Percentiles rank a stretch among this genome's conserved stretches.
These are phyloP conservation scores for Solanum bulbocastanum DNA, from an alignment of 257 asterid species.

Conservation along the genomic window DNA sequence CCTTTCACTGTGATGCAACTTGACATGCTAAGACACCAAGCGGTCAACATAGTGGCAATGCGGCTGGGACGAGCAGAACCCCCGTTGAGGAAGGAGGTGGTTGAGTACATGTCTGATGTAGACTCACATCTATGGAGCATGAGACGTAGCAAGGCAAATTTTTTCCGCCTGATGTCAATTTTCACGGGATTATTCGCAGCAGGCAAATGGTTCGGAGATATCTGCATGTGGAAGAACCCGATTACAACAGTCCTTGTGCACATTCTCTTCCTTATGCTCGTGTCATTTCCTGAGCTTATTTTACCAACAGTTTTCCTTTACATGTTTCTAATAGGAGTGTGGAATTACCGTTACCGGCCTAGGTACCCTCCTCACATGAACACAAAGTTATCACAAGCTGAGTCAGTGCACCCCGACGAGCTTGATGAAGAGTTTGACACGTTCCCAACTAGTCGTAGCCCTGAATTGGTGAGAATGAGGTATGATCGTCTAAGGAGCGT, in stretches of 20 bases:
- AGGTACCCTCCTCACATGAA: slow-evolving; percentile 96
- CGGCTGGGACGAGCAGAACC: slow-evolving; percentile 78
- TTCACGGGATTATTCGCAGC: slow-evolving; percentile 62
- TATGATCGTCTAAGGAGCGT: slow-evolving; percentile 80
- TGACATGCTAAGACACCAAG: slow-evolving; percentile 82
- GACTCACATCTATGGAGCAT: slow-evolving; percentile 95
- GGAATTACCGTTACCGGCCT: slow-evolving; percentile 77
- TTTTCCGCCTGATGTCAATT: slow-evolving; percentile 74
- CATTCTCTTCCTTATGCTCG: slow-evolving; percentile 59
- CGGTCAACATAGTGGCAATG: slow-evolving; percentile 70
- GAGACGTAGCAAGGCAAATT: slow-evolving; percentile 87
- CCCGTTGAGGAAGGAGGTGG: slow-evolving; percentile 77
- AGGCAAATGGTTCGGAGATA: slow-evolving; percentile 65
- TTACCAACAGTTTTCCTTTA: slow-evolving; percentile 74
- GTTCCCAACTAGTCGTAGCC: slow-evolving; percentile 60
- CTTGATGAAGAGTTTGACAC: slow-evolving; percentile 87
- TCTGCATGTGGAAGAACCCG: slow-evolving; percentile 90
- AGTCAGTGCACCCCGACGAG: slow-evolving; percentile 62
- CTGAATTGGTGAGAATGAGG: slow-evolving; percentile 72
- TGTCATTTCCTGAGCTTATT: slow-evolving; percentile 74
- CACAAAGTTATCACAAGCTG: slow-evolving; percentile 83
- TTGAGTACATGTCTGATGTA: slow-evolving; percentile 81
- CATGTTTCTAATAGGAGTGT: slow-evolving; percentile 81
- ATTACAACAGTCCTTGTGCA: slow-evolving; percentile 77
- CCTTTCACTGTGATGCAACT: slow-evolving; percentile 76